Percentiles rank a stretch among this genome's conserved stretches.
Conservation (phyloP, 176 grass and related monocot species). For the Typha latifolia region DNA sequence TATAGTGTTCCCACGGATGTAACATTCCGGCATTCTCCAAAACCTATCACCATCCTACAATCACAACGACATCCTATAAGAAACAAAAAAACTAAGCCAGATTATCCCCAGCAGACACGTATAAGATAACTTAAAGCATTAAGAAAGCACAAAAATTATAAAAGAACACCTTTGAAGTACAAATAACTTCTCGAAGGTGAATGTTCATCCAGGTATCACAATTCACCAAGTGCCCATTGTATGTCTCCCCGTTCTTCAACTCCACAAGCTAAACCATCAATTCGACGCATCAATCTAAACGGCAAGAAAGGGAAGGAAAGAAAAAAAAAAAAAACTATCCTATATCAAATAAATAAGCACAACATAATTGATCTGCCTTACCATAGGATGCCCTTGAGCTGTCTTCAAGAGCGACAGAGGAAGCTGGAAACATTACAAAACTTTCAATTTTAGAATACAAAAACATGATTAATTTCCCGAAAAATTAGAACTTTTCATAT, state of each 20-base stretch:
- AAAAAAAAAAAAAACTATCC: too few relatives aligned
- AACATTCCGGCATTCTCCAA: conserved; percentile 98
- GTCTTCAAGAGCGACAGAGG: conserved; percentile 97
- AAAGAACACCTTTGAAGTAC: conserved; percentile 77
- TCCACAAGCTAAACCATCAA: conserved; percentile 57
- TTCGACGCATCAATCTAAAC: too few relatives aligned
- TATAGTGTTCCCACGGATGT: conserved; percentile 90
- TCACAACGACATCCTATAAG: conserved; percentile 3
- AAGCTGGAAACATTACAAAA: conserved; percentile 41
- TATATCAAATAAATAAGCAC: not conserved
- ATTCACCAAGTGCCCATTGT: conserved; percentile 97
- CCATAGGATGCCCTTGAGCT: conserved; percentile 99
- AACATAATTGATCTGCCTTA: conserved; percentile 6
- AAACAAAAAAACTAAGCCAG: too few relatives aligned
- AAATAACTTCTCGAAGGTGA: conserved; percentile 97
- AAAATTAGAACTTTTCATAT: too few relatives aligned
- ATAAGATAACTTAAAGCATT: too few relatives aligned
- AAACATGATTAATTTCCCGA: not conserved
- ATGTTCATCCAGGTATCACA: conserved; percentile 99
- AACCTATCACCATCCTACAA: conserved; percentile 95
- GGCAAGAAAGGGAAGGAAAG: too few relatives aligned
- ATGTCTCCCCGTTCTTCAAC: conserved; percentile 97
- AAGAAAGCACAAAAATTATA: too few relatives aligned
- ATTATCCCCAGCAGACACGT: too few relatives aligned
- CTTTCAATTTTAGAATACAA: conserved; percentile 8